Percentiles rank a stretch among this genome's conserved stretches.
These are phyloP conservation scores for Dendryphion nanum DNA, from an alignment of 2,329 filamentous ascomycete genomes.

Conservation along the genomic window DNA sequence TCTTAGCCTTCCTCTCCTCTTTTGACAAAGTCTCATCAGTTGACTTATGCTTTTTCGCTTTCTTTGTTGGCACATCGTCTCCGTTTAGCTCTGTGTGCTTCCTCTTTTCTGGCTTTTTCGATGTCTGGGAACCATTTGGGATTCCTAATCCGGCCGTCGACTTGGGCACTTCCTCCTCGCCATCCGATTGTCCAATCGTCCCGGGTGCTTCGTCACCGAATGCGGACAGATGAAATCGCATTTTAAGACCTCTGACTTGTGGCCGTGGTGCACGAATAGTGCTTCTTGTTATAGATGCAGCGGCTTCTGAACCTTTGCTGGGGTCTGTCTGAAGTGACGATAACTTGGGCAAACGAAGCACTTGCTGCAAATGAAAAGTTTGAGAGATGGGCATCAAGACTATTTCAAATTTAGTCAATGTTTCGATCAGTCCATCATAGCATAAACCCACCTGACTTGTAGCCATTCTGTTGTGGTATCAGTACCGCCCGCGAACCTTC, in stretches of 20 bases:
- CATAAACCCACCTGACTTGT: constrained; percentile 51
- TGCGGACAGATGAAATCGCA: constrained; percentile 68
- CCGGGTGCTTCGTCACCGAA: constrained; percentile 47
- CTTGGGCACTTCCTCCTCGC: constrained; percentile 43
- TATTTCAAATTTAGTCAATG: constrained; percentile 14
- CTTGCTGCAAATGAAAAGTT: constrained; percentile 64
- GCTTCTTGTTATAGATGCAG: constrained; percentile 45
- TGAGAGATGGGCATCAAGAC: constrained; percentile 48
- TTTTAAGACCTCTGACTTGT: constrained; percentile 66
- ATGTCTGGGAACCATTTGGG: constrained; percentile 20
- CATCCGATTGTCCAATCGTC: constrained; percentile 42
- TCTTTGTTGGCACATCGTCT: constrained; percentile 35
- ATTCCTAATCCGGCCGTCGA: constrained; percentile 20
- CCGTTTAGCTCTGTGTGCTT: constrained; percentile 34
- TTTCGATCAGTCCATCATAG: not conserved
- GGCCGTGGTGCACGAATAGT: constrained; percentile 56
- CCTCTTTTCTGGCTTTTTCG: constrained; percentile 40
- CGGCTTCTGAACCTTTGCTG: constrained; percentile 39
- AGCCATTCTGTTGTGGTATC: constrained; percentile 59
- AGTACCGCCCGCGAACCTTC: constrained; percentile 59
- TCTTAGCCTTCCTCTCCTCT: constrained; percentile 40
- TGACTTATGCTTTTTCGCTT: constrained; percentile 39
- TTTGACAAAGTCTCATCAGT: constrained; percentile 34
- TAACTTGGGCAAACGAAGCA: constrained; percentile 54
- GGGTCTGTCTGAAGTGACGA: constrained; percentile 42